Evolutionary conservation across 371 early-diverging fungal species (phyloP), one percentile per base, ranked within the genome.

Genomic region (Globomyces sp.): DNA sequence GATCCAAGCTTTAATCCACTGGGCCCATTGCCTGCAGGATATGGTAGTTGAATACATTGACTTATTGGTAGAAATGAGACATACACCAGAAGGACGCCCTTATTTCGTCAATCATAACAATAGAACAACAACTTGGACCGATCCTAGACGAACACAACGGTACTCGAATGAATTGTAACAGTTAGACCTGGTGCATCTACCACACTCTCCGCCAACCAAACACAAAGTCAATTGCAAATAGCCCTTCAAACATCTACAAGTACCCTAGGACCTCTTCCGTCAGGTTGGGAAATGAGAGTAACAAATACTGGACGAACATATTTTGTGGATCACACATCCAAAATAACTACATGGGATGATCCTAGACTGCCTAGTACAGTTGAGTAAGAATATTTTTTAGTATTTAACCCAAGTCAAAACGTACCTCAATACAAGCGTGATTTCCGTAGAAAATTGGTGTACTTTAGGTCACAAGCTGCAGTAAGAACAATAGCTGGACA

Each of bases 81-180:
- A 86, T 48, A 96, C 92, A 2, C 82, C 90, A 3, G 94, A 94
- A 71, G 98, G 96, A 3, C 82, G 96, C 4, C 87, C 93, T 1
- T 98, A 96, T 76, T 98, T 90, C 85, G 97, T 98, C 36, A 95
- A 98, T 71, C 99, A 98, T 77, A 96, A 92, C 71, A 95, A 94
- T 3, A 90, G 95, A 43, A 90, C 94, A 0, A 98, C 99, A 0
- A 94, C 99, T 0, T 98, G 99, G 99, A 55, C 89, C 0, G 92
- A 92, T 77, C 94, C 94, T 44, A 82, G 92, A 51, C 83, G 90
- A 42, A 65, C 59, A 45, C 43, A 24, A 24, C 24, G 24, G 24
- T 24, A 24, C 24, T 24, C 24, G 24, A 24, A 24, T 24, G 44
- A 45, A 61, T 64, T 13, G 64, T 52, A 40, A 60, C 50, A 46